A percentile compares a stretch with the other conserved stretches of the same genome.
These are phyloP conservation scores for Colletotrichum sp. DNA, from an alignment of 2,329 filamentous ascomycete genomes.

Conservation along the genomic window DNA sequence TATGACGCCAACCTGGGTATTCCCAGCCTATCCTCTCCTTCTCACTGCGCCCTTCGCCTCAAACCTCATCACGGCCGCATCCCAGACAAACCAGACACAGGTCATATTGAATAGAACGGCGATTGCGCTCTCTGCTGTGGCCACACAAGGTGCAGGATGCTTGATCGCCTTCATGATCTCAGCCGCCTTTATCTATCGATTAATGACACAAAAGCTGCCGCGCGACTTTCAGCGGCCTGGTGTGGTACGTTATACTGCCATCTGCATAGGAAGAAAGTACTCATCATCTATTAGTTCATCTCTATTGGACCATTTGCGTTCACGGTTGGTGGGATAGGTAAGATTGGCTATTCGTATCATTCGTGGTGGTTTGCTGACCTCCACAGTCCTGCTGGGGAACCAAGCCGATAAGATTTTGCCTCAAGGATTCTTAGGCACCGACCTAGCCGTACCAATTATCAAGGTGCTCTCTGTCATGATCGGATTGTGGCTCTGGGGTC, in stretches of 20 bases:
- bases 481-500: conserved; percentile 80
- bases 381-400: conserved; percentile 48
- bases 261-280: background rate
- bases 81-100: conserved; percentile 25
- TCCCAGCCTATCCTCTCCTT: conserved; percentile 82
- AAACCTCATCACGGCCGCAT: conserved; percentile 53
- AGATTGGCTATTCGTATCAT: background rate
- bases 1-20: conserved; percentile 91
- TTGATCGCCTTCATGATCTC: conserved; percentile 78
- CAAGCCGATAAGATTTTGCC: conserved; percentile 49
- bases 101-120: conserved; percentile 44
- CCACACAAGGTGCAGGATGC: conserved; percentile 60
- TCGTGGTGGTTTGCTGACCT: background rate
- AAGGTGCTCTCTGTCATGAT: conserved; percentile 62
- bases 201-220: conserved; percentile 89
- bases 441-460: conserved; percentile 48
- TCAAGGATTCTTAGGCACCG: conserved; percentile 43
- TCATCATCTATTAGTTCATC: conserved; percentile 63
- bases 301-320: conserved; percentile 77
- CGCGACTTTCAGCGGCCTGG: conserved; percentile 77
- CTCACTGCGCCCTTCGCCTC: conserved; percentile 77
- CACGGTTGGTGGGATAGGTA: conserved; percentile 52
- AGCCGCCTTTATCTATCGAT: conserved; percentile 80
- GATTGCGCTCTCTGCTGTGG: conserved; percentile 53
- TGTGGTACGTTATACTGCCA: conserved; percentile 53